These are phyloP conservation scores for Adansonia madagascariensis DNA, from an alignment of 441 rosid species.

Conservation along the genomic window DNA sequence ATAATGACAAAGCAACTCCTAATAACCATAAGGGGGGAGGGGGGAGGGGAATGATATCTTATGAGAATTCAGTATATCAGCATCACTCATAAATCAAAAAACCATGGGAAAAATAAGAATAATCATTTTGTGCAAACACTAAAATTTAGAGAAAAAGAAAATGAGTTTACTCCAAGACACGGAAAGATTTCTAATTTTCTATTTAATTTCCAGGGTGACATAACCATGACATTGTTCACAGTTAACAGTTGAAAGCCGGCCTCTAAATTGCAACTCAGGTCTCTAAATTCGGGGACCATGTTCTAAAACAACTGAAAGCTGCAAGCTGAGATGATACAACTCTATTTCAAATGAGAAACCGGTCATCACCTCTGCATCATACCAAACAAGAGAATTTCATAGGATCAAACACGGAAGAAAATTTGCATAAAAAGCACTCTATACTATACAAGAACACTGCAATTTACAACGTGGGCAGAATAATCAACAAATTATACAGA, in stretches of 20 bases:
- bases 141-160: not conserved
- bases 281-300: not conserved
- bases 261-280: not conserved
- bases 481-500: not conserved
- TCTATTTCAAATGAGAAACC: not conserved
- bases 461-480: not conserved
- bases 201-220: not conserved
- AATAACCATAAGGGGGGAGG: not conserved
- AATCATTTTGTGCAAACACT: not conserved
- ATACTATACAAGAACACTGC: not conserved
- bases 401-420: not conserved
- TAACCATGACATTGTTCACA: not conserved
- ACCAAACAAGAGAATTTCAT: conserved; percentile 9
- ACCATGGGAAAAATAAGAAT: not conserved
- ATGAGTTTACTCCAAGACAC: not conserved
- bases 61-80: not conserved
- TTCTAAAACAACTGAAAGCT: conserved; percentile 6
- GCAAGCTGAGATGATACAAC: conserved; percentile 11
- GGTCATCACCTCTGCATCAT: not conserved
- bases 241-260: not conserved
- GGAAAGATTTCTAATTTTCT: not conserved
- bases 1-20: not conserved
- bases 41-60: not conserved
- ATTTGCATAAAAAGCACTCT: not conserved
- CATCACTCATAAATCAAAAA: not conserved